Base-by-base conservation (phyloP, 73 alveolate species). In the Loxodes magnus region DNA sequence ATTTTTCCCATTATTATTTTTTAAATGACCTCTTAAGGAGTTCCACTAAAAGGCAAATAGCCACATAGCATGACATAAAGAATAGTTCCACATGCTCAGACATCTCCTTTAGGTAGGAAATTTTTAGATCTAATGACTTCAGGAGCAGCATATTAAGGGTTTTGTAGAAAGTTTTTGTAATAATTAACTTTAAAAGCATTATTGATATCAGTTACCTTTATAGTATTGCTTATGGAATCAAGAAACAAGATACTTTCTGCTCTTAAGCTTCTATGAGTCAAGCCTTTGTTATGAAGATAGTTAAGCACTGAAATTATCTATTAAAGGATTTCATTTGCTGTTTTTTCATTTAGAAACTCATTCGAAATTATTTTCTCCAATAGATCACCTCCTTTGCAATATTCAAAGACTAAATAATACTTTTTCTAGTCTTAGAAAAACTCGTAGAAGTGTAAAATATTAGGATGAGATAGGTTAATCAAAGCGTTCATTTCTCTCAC, bases 371-470 rank as follows among this genome's bases (percentile, higher is more conserved):
- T 33, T 34, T 77, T 57, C 16, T 71, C 76, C 27, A 77, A 54
- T 16, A 82, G 64, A 35, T 82, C 88, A 3, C 95, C 95, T 14
- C 94, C 94, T 21, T 53, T 3, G 27, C 51, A 49, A 21, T 43
- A 68, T 73, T 83, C 96, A 33, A 83, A 71, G 4, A 83, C 82
- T 34, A 83, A 71, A 69, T 63, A 83, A 46, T 72, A 71, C 31
- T 82, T 37, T 59, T 83, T 83, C 68, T 83, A 92, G 49, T 69
- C 88, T 58, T 83, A 75, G 63, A 78, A 83, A 63, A 65, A 83
- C 61, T 83, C 96, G 71, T 64, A 83, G 66, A 83, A 79, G 56
- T 77, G 79, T 71, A 83, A 76, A 37, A 83, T 83, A 44, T 73
- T 83, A 6, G 96, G 96, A 42, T 83, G 96, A 25, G 7, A 7